Conservation (phyloP, 768 basidiomycete species). For the Crassisporium funariophilum region DNA sequence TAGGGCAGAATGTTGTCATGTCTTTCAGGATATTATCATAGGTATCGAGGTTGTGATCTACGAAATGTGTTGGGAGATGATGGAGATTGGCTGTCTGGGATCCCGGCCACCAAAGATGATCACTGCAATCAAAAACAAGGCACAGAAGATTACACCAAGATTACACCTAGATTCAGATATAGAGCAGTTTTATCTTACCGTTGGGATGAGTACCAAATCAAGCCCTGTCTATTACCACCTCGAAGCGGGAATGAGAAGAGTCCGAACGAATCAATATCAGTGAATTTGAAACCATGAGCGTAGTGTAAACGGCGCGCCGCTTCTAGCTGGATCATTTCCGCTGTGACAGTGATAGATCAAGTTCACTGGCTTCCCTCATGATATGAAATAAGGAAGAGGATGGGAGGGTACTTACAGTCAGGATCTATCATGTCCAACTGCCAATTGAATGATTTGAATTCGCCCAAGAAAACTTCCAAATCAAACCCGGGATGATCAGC, state of each 20-base stretch:
- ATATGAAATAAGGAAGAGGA: neutral
- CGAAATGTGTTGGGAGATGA: slow-evolving; percentile 8
- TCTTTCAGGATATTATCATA: slow-evolving; percentile 32
- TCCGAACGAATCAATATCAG: slow-evolving; percentile 38
- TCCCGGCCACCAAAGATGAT: slow-evolving; percentile 41
- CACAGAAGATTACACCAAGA: too few species aligned
- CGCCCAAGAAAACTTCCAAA: slow-evolving; percentile 24
- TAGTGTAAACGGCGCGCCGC: slow-evolving; percentile 39
- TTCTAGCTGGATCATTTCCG: slow-evolving; percentile 51
- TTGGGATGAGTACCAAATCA: slow-evolving; percentile 45
- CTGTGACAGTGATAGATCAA: slow-evolving; percentile 26
- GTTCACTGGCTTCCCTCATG: neutral
- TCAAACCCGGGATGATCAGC: slow-evolving; percentile 48
- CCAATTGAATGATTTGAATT: slow-evolving; percentile 33
- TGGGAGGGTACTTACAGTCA: slow-evolving; percentile 44
- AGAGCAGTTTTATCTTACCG: slow-evolving; percentile 31
- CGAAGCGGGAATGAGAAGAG: slow-evolving; percentile 28
- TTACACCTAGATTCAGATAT: too few species aligned
- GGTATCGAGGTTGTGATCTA: slow-evolving; percentile 29
- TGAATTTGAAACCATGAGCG: slow-evolving; percentile 27
- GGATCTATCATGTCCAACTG: slow-evolving; percentile 45
- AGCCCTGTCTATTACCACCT: slow-evolving; percentile 30
- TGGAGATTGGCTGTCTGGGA: slow-evolving; percentile 12
- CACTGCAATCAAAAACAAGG: slow-evolving; percentile 26
- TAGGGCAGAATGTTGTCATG: slow-evolving; percentile 45